Percentiles rank a stretch among this genome's conserved stretches.
Conservation (phyloP, 75 land plant species). For the Picea glauca region DNA sequence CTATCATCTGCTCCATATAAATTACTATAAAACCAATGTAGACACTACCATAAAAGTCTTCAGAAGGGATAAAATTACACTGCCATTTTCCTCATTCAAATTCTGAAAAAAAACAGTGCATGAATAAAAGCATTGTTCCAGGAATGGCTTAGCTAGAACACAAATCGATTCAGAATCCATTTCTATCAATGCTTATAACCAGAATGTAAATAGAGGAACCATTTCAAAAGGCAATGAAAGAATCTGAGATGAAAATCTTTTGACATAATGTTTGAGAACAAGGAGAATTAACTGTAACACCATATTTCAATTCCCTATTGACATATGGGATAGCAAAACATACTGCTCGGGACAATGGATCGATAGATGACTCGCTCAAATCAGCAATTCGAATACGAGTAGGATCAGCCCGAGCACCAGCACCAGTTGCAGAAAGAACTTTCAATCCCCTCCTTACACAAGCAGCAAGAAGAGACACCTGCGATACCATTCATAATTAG, state of each 20-base stretch:
- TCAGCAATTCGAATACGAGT: constrained; percentile 94
- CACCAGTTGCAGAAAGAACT: constrained; percentile 93
- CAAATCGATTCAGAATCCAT: background rate
- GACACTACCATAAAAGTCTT: too few species aligned
- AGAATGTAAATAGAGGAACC: background rate
- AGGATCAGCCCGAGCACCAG: constrained; percentile 99
- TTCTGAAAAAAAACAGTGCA: background rate
- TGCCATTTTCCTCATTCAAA: background rate
- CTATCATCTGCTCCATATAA: too few species aligned
- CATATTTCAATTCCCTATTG: background rate
- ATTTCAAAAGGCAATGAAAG: constrained; percentile 4
- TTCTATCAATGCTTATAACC: background rate
- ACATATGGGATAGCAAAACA: constrained; percentile 9
- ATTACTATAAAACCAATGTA: too few species aligned
- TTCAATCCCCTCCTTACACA: constrained; percentile 81
- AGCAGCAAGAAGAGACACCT: constrained; percentile 96
- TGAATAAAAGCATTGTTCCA: background rate
- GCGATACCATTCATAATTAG: constrained; percentile 3
- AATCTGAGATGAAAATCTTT: background rate
- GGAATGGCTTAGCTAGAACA: background rate
- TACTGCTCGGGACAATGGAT: constrained; percentile 96
- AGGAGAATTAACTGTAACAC: background rate
- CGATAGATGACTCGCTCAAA: constrained; percentile 85
- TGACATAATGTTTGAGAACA: background rate
- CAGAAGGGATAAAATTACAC: too few species aligned